Conservation (phyloP, 1,284 basidiomycete genomes). For the Coniferiporia weirii region DNA sequence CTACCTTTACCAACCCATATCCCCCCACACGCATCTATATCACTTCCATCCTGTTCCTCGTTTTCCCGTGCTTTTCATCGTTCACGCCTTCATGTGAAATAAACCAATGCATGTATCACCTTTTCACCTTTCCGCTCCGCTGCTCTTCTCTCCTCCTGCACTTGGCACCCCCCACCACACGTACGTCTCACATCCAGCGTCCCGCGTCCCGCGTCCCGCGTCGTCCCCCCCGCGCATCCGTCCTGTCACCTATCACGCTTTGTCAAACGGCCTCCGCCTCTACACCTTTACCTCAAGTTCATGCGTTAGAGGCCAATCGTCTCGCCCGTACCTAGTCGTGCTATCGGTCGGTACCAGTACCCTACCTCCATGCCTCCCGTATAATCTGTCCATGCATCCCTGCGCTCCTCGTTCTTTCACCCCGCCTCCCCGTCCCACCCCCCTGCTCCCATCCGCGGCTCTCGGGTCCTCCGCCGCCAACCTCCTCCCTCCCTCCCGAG, state of each 20-base stretch:
- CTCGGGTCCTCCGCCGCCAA: too few species aligned
- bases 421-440: too few species aligned
- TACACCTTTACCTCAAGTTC: not conserved
- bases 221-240: not conserved
- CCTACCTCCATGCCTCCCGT: too few species aligned
- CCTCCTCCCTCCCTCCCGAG: too few species aligned
- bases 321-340: not conserved
- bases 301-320: not conserved
- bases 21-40: too few species aligned
- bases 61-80: not conserved
- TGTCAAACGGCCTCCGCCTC: not conserved
- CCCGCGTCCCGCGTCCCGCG: too few species aligned
- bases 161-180: not conserved
- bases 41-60: not conserved
- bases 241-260: not conserved
- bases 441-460: too few species aligned
- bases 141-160: not conserved
- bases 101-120: conserved; percentile 8
- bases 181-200: too few species aligned
- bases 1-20: too few species aligned
- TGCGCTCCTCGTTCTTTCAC: too few species aligned
- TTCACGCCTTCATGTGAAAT: not conserved
- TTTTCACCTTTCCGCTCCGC: not conserved
- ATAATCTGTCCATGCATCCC: too few species aligned
- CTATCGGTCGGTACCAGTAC: not conserved